phyloP scores from a whole-genome alignment of 345 rosid genomes.

The Gossypium rotundifolium region DNA sequence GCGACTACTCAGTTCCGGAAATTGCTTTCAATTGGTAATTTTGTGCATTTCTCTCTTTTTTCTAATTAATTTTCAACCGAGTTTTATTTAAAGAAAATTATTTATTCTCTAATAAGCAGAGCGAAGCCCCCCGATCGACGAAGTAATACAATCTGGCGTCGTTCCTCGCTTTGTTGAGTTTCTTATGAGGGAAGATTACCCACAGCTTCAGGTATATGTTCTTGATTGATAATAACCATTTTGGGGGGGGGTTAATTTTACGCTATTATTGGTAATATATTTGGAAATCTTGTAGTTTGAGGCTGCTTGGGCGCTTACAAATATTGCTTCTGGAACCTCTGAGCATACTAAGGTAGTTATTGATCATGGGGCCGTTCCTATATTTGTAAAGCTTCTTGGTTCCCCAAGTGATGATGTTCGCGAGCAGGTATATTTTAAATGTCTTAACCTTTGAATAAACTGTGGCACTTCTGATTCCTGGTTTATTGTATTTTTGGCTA shows the following conservation, averaged over 20 bases:
- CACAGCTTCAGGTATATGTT: slow-evolving; percentile 67
- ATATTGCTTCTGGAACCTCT: slow-evolving; percentile 92
- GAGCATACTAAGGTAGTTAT: slow-evolving; percentile 82
- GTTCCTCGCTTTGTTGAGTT: slow-evolving; percentile 90
- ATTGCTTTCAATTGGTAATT: slow-evolving; percentile 69
- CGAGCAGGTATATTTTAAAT: slow-evolving; percentile 57
- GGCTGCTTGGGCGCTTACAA: slow-evolving; percentile 94
- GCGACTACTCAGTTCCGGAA: slow-evolving; percentile 85
- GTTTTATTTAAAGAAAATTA: too few species aligned
- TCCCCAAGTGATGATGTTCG: slow-evolving; percentile 89
- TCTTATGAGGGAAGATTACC: slow-evolving; percentile 64
- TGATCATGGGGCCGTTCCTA: slow-evolving; percentile 74
- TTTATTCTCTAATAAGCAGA: slow-evolving; percentile 27
- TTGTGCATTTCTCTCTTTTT: neutral
- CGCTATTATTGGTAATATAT: neutral
- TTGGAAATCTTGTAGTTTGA: slow-evolving; percentile 48
- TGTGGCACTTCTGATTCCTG: neutral
- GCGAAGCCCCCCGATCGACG: slow-evolving; percentile 79
- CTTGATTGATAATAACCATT: neutral
- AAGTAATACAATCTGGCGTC: slow-evolving; percentile 71
- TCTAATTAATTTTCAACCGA: neutral
- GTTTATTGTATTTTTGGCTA: neutral
- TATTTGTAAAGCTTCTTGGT: slow-evolving; percentile 69
- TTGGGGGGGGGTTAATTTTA: neutral
- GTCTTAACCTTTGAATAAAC: neutral